Evolutionary conservation across 352 stramenopile genomes (phyloP), one percentile per base, ranked within the genome.

Genomic region (Peronospora belbahrii): DNA sequence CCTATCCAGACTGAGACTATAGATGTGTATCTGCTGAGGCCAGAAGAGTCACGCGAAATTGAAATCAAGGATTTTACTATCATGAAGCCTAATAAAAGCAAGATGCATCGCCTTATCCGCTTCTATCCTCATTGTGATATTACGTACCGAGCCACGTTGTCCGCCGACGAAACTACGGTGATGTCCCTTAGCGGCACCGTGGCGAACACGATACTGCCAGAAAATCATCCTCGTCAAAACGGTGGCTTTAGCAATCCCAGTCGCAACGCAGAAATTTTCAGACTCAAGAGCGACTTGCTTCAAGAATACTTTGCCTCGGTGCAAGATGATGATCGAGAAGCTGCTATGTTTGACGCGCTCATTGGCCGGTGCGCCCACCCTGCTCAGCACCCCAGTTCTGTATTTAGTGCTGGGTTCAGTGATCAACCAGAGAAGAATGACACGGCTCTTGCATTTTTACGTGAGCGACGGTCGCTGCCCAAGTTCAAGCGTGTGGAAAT

Each of bases 11-110:
- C 52, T 11, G 78, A 90, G 50, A 64, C 43, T 40, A 69, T 90
- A 42, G 72, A 85, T 48, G 78, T 88, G 33, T 90, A 90, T 51
- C 47, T 90, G 31, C 44, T 90, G 24, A 57, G 67, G 15, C 77
- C 75, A 3, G 75, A 86, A 43, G 74, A 82, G 20, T 52, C 65
- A 25, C 75, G 75, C 33, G 69, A 67, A 36, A 66, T 83, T 22
- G 71, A 80, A 40, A 67, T 85, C 49, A 84, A 88, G 42, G 74
- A 88, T 59, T 83, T 88, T 34, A 90, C 78, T 23, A 85, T 85
- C 62, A 83, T 85, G 64, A 87, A 86, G 34, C 78, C 78, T 39
- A 84, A 84, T 56, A 83, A 85, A 52, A 82, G 82, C 63, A 76
- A 79, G 42, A 83, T 83, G 65, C 65, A 85, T 39, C 70, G 75